Evolutionary conservation across 768 basidiomycete species (phyloP), one percentile per base, ranked within the genome.

Genomic region (Leccinum broughii): DNA sequence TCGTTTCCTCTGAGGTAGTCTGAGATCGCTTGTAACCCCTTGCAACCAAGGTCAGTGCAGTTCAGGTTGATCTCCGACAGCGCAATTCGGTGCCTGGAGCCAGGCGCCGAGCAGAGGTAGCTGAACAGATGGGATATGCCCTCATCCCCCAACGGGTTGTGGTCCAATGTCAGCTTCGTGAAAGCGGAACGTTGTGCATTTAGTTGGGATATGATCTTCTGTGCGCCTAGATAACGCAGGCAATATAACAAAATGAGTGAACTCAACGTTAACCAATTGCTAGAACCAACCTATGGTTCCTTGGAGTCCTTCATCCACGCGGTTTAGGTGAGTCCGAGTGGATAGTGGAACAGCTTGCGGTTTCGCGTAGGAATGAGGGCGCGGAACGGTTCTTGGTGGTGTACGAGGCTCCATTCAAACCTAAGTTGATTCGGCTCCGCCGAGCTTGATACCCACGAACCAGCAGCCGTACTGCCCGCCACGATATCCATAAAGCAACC

Each of bases 61-160:
- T 85, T 87, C 56, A 89, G 73, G 59, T 76, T 79, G 37, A 89
- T 85, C 63, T 86, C 83, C 2, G 70, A 66, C 59, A 89, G 76
- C 1, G 59, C 59, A 32, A 54, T 61, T 56, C 70, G 73, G 67
- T 86, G 77, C 60, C 72, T 75, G 51, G 77, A 74, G 6, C 84
- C 87, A 22, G 72, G 62, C 13, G 75, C 64, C 8, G 87, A 86
- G 24, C 72, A 68, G 7, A 89, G 78, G 66, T 82, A 88, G 30
- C 72, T 70, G 69, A 88, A 87, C 9, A 89, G 70, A 7, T 76
- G 71, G 28, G 76, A 73, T 62, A 81, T 77, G 13, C 88, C 88
- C 20, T 83, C 81, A 64, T 87, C 82, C 5, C 81, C 81, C 3
- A 89, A 78, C 6, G 76, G 64, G 64, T 87, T 89, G 58, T 85